Conservation (phyloP, 2,329 filamentous ascomycete species). For the Sporothrix pseudoabietina region DNA sequence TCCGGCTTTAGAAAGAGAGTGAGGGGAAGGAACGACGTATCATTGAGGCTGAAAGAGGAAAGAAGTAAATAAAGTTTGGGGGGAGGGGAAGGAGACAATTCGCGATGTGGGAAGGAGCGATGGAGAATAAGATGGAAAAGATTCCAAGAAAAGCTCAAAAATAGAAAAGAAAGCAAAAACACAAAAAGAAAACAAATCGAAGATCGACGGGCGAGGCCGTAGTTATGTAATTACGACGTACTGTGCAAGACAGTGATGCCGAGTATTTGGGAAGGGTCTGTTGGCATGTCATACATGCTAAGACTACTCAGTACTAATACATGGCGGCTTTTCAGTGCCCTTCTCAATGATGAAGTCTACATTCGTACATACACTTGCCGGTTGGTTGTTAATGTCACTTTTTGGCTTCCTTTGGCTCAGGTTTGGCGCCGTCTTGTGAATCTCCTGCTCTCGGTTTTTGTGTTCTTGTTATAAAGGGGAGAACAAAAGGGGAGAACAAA, state of each 20-base stretch:
- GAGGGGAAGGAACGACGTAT: background rate
- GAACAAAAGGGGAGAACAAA: no score
- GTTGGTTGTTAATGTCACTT: background rate
- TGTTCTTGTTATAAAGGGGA: no score
- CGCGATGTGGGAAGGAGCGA: background rate
- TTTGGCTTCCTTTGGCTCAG: background rate
- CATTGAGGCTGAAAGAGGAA: conserved; percentile 13
- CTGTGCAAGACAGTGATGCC: background rate
- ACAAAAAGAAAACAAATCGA: background rate
- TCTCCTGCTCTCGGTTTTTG: no score
- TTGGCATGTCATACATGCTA: conserved; percentile 1
- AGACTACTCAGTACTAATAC: background rate
- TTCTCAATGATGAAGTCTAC: background rate
- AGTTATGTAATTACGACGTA: no score
- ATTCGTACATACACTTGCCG: conserved; percentile 2
- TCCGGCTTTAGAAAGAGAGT: background rate
- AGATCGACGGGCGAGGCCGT: conserved; percentile 11
- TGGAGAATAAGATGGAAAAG: background rate
- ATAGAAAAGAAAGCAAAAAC: background rate
- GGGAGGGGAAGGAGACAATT: background rate
- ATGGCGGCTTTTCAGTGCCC: background rate
- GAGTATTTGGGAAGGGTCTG: background rate
- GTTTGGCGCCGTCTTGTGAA: background rate
- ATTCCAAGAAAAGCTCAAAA: background rate
- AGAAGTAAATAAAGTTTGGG: conserved; percentile 3